Evolutionary conservation across 148 eudicot species (phyloP), one percentile per base, ranked within the genome.

Genomic region (Drosera capensis): DNA sequence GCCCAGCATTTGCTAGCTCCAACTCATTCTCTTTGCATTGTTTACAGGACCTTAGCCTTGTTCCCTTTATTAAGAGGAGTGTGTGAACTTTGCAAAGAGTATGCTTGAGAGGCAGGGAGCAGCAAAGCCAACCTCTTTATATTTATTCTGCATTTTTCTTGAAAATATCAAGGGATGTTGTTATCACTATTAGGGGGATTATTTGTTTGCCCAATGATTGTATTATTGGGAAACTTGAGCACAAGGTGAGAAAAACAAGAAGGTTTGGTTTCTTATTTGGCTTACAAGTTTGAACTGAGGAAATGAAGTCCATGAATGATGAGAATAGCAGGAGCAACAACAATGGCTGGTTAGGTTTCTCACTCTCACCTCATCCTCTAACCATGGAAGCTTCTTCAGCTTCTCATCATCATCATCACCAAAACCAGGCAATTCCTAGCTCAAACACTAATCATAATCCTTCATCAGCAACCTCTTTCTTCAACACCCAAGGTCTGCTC

Each of bases 291-390:
- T 34, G 11, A 15, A 4, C 14, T 11, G 38, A 34, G 43, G 23
- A 31, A 15, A 78, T 73, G 85, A 78, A 73, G 67, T 63, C 85
- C 53, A 58, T 70, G 57, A 56, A 65, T 65, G 67, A 64, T 50
- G 55, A 60, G 52, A 49, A 41, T 6, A 44, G 44, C 53, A 40
- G 35, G 49, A 56, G 25, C 55, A 55, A 49, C 48, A 29, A 64
- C 25, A 51, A 57, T 59, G 63, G 66, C 60, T 65, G 59, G 41
- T 22, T 70, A 51, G 70, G 74, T 25, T 70, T 70, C 63, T 70
- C 74, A 3, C 70, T 70, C 20, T 70, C 74, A 20, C 65, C 73
- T 30, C 65, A 55, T 18, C 24, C 58, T 40, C 67, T 57, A 58
- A 70, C 67, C 60, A 62, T 72, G 68, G 70, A 71, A 41, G 64